Evolutionary conservation across 2,329 filamentous ascomycete genomes (phyloP).

Genomic region (Trichoderma sp.): DNA sequence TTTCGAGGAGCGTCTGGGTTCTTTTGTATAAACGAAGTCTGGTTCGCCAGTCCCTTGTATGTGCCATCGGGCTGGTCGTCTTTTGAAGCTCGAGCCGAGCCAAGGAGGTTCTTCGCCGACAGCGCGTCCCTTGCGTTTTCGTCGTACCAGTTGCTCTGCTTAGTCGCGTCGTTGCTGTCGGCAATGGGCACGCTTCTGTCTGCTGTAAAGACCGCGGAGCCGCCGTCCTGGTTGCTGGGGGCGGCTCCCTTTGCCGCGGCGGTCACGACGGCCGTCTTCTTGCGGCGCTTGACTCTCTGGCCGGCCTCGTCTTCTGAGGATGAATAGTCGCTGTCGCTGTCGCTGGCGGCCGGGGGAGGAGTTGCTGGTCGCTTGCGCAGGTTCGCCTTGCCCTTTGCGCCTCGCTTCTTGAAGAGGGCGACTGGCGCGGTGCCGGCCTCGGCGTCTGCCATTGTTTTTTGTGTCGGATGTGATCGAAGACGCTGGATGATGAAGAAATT

Average conservation of each 20-base stretch:
- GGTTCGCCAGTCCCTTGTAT: conserved; percentile 73
- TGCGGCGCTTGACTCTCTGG: conserved; percentile 74
- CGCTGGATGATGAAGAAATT: not conserved
- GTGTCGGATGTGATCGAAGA: not conserved
- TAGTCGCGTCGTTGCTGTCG: conserved; percentile 81
- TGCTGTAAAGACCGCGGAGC: conserved; percentile 54
- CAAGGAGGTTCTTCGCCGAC: conserved; percentile 55
- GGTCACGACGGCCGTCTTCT: conserved; percentile 63
- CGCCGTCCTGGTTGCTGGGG: conserved; percentile 35
- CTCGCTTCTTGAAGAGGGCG: conserved; percentile 82
- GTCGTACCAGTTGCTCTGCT: conserved; percentile 85
- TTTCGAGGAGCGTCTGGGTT: conserved; percentile 70
- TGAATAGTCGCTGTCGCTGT: conserved; percentile 62
- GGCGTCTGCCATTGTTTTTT: not conserved
- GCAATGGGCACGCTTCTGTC: conserved; percentile 62
- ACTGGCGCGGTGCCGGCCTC: conserved; percentile 41
- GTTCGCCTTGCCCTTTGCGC: conserved; percentile 71
- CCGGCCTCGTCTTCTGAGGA: conserved; percentile 76
- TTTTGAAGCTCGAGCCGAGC: conserved; percentile 48
- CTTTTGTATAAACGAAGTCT: conserved; percentile 73
- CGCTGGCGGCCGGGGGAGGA: conserved; percentile 65
- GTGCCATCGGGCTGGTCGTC: conserved; percentile 56
- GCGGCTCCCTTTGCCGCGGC: conserved; percentile 55
- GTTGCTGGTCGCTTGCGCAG: conserved; percentile 78
- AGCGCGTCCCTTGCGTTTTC: conserved; percentile 55